phyloP scores from a whole-genome alignment of 2,329 filamentous ascomycete species.

The Aulographum hederae region DNA sequence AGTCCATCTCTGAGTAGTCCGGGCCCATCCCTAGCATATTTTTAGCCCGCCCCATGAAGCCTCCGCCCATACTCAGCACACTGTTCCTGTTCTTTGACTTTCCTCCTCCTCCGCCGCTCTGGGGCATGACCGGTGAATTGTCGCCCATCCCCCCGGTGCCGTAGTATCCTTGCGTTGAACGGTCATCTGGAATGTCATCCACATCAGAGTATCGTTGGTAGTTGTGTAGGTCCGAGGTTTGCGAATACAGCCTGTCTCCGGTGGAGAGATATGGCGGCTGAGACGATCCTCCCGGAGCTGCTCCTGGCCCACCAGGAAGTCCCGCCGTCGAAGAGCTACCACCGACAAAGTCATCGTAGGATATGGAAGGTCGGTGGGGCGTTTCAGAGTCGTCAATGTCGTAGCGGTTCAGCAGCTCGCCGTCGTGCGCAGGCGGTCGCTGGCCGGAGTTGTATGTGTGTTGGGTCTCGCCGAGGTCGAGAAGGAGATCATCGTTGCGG shows the following conservation, averaged over 20 bases:
- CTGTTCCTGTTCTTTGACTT: slow-evolving; percentile 69
- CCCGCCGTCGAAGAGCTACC: slow-evolving; percentile 30
- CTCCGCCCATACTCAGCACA: slow-evolving; percentile 70
- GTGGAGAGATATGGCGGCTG: slow-evolving; percentile 15
- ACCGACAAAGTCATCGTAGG: slow-evolving; percentile 90
- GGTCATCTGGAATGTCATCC: slow-evolving; percentile 59
- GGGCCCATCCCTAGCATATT: slow-evolving; percentile 74
- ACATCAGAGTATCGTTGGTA: slow-evolving; percentile 85
- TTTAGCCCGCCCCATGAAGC: slow-evolving; percentile 72
- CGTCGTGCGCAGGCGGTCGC: slow-evolving; percentile 61
- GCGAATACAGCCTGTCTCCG: slow-evolving; percentile 36
- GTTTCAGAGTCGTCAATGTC: slow-evolving; percentile 46
- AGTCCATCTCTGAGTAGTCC: slow-evolving; percentile 91
- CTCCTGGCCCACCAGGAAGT: slow-evolving; percentile 25
- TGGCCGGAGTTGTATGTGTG: slow-evolving; percentile 59
- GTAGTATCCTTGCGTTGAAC: slow-evolving; percentile 58
- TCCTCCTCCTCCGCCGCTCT: slow-evolving; percentile 26
- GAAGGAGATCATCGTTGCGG: slow-evolving; percentile 39
- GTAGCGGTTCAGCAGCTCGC: slow-evolving; percentile 60
- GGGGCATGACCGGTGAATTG: slow-evolving; percentile 15
- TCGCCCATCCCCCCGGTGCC: slow-evolving; percentile 45
- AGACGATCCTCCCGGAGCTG: slow-evolving; percentile 15
- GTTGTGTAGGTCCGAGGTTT: slow-evolving; percentile 69
- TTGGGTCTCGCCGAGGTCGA: slow-evolving; percentile 52
- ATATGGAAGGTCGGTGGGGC: slow-evolving; percentile 58